Evolutionary conservation across 345 rosid species (phyloP), one percentile per base, ranked within the genome.

Genomic region (Eucalyptus paniculata): DNA sequence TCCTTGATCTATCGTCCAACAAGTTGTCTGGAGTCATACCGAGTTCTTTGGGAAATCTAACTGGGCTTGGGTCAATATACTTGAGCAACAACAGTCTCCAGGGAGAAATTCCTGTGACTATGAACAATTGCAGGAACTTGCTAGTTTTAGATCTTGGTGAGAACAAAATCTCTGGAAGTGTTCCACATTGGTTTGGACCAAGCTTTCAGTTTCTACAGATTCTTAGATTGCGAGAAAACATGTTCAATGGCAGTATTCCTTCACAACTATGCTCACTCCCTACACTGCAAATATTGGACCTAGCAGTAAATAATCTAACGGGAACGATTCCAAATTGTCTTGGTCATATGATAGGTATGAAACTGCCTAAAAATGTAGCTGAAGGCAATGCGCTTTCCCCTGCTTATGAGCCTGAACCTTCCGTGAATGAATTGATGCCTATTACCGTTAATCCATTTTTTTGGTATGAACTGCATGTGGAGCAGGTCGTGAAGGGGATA

Each of bases 381-480:
- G 30, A 16, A 86, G 1, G 42, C 14, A 45, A 18, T 32, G 5
- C 12, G 0, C 7, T 7, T 10, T 28, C 15, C 26, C n/a, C 54
- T 42, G 1, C 12, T 40, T 8, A 34, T 88, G 32, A 50, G 49
- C 26, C 26, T 26, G 30, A 45, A 30, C 1, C 11, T 53, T 56
- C 30, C 6, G 2, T 58, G 65, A 0, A 23, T 58, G 65, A 23
- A 0, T 0, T 2, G 14, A 5, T 5, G 13, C 28, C 28, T 56
- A 2, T 2, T 42, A 2, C 8, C 44, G 1, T 7, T 2, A 0
- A 0, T 7, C 44, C 44, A 42, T 2, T 0, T 6, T 42, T 6
- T 42, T 42, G 88, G 88, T 2, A 1, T 58, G 8, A 60, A 3
- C 40, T 1, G 17, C 65, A n/a, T 47, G 37, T 62, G 21, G 62